These are phyloP conservation scores for Aspergillus incahuasiensis DNA, from an alignment of 495 filamentous ascomycete genomes.

Conservation along the genomic window DNA sequence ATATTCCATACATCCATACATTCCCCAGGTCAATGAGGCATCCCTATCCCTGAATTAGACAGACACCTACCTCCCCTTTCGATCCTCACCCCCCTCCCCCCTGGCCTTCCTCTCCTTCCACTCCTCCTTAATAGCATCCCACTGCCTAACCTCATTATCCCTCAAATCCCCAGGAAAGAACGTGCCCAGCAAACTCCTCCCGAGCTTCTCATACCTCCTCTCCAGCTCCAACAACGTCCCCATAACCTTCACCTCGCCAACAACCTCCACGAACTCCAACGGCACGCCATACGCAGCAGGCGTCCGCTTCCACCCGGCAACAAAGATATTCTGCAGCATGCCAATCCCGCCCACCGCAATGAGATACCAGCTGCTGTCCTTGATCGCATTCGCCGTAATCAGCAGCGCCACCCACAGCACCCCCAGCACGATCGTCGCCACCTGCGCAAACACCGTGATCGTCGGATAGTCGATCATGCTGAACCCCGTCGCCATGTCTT, in stretches of 20 bases:
- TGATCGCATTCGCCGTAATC: constrained; percentile 28
- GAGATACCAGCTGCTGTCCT: constrained; percentile 42
- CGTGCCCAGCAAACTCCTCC: constrained; percentile 24
- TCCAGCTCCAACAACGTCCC: constrained; percentile 27
- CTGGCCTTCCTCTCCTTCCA: constrained; percentile 8
- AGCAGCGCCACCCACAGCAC: constrained; percentile 38
- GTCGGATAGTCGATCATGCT: constrained; percentile 13
- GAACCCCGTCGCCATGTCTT: constrained; percentile 38
- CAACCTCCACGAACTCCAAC: constrained; percentile 20
- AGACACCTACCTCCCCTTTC: neutral
- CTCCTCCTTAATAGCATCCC: constrained; percentile 17
- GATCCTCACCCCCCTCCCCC: neutral
- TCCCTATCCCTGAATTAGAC: no score
- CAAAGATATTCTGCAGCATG: constrained; percentile 42
- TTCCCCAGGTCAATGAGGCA: no score
- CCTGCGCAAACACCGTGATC: constrained; percentile 10
- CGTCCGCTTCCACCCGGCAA: constrained; percentile 29
- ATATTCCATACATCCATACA: no score
- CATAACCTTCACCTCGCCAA: constrained; percentile 31
- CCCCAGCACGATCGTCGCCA: constrained; percentile 19
- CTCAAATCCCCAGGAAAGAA: constrained; percentile 30
- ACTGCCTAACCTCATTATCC: constrained; percentile 19
- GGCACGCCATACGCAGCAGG: constrained; percentile 27
- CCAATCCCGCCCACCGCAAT: constrained; percentile 40
- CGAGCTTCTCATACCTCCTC: constrained; percentile 24